Base-by-base conservation (phyloP, 2,329 filamentous ascomycete species). In the Sporothrix inflata region DNA sequence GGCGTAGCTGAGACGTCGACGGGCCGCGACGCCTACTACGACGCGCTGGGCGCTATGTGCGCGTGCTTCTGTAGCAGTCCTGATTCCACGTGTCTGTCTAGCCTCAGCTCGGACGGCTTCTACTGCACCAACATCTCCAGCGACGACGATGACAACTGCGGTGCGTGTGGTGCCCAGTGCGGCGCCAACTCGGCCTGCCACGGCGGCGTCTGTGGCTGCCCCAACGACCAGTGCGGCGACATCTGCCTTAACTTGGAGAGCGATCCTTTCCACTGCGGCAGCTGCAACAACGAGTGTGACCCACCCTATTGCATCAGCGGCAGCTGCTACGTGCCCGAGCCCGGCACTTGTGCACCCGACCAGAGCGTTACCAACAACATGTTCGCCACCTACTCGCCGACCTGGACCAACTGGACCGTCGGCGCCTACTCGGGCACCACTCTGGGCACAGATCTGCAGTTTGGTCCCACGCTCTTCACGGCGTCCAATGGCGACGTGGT, bases 351-450 rank as follows among this genome's bases (percentile, higher is more conserved):
- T 24, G 69, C 69, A 6, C 69, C 69, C 30, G 69, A 71, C 60
- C 69, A 71, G 47, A 71, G 69, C 60, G 60, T 71, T 30, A 71
- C 69, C n/a, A 70, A 70, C 67, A 57, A 66, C 67, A 73, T 73
- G 57, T 65, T 73, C 14, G 49, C n/a, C 19, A 69, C 60, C 11
- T 73, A 73, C 66, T 73, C 71, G 49, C 69, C 69, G 16, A 71
- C 69, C 3, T 71, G 69, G 69, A 30, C 69, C 47, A 71, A 71
- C 60, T 71, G 69, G 69, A 71, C 69, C 9, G 69, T 71, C 8
- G 69, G 69, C 34, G 69, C 60, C 11, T 71, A 55, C 21, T 34
- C 69, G 7, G 69, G 69, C 47, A 71, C 60, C 7, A 55, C 30
- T 1, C 55, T 71, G 14, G 47, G 47, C 19, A 55, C 47, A 2